These are phyloP conservation scores for Botryotinia globosa DNA, from an alignment of 2,329 filamentous ascomycete genomes.

Conservation along the genomic window DNA sequence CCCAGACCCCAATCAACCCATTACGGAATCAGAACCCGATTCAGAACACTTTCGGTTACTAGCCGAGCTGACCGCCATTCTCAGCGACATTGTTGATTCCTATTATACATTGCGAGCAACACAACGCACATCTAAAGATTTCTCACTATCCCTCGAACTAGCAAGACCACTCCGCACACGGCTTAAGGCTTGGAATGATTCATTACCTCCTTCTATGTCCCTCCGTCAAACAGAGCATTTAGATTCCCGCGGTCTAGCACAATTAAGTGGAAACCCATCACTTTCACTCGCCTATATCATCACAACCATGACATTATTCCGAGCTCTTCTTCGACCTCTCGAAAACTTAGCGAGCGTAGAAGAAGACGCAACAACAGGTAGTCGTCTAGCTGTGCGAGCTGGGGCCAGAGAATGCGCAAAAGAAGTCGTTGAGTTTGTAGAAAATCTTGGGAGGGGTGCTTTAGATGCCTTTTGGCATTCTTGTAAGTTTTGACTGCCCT, in stretches of 20 bases:
- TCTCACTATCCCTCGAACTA: constrained; percentile 36
- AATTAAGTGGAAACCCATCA: constrained; percentile 37
- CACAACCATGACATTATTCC: constrained; percentile 40
- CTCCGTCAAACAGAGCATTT: constrained; percentile 29
- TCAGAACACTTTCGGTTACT: constrained; percentile 36
- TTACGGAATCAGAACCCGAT: constrained; percentile 31
- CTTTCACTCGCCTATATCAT: constrained; percentile 39
- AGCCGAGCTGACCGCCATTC: constrained; percentile 36
- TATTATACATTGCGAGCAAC: constrained; percentile 38
- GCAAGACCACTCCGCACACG: constrained; percentile 33
- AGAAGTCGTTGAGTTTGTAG: constrained; percentile 38
- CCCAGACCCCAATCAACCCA: constrained; percentile 26
- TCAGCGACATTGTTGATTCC: constrained; percentile 38
- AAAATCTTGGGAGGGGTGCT: constrained; percentile 33
- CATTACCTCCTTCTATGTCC: constrained; percentile 32
- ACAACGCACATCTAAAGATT: constrained; percentile 35
- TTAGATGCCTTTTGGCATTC: constrained; percentile 38
- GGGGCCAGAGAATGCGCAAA: constrained; percentile 37
- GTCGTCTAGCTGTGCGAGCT: constrained; percentile 32
- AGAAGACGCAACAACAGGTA: constrained; percentile 31
- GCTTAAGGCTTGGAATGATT: constrained; percentile 38
- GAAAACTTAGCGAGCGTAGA: constrained; percentile 32
- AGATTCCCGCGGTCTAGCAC: constrained; percentile 30
- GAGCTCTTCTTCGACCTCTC: constrained; percentile 38
- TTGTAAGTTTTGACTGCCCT: constrained; percentile 26